Evolutionary conservation across 192 early-diverging fungal species (phyloP), one percentile per base, ranked within the genome.

Genomic region (Coemansia umbellata): DNA sequence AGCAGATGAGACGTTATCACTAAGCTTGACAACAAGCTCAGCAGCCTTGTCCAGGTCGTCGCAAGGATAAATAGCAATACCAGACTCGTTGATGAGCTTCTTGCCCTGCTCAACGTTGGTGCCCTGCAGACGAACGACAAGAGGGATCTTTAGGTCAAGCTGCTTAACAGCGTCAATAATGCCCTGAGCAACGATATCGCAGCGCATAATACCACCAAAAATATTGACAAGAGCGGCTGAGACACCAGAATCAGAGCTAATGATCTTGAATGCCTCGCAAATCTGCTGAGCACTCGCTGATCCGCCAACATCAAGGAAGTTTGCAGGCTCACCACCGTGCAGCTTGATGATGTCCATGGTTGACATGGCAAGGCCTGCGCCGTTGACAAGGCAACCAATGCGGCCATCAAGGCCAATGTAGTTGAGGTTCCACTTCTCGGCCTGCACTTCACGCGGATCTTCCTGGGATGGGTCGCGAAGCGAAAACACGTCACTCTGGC

Each of bases 321-420:
- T 99, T 66, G 94, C 96, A 8, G 96, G 96, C 57, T 92, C 90
- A 31, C 96, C 96, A 50, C 94, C 96, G 81, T 99, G 86, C 45
- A 99, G 83, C 82, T 99, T 96, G 78, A 99, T 97, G 64, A 99
- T 99, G 76, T 99, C 96, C 94, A 97, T 99, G 48, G 96, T 99
- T 44, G 96, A 89, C 96, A 97, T 99, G 70, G 94, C 96, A 32
- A 99, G 84, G 62, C 96, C 96, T 37, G 96, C 94, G 58, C 96
- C 96, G 81, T 99, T 99, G 51, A 97, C 89, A 19, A 99, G 82
- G 74, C 96, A 99, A 55, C 94, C 96, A 68, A 99, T 97, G 68
- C 80, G 90, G 59, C 96, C 96, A 58, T 99, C 94, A 31, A 99
- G 81, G 53, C 96, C 96, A 85, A 99, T 97, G 83, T 99, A 99